phyloP scores from a whole-genome alignment of 768 basidiomycete species.

The Lepiota brunneoincarnata region DNA sequence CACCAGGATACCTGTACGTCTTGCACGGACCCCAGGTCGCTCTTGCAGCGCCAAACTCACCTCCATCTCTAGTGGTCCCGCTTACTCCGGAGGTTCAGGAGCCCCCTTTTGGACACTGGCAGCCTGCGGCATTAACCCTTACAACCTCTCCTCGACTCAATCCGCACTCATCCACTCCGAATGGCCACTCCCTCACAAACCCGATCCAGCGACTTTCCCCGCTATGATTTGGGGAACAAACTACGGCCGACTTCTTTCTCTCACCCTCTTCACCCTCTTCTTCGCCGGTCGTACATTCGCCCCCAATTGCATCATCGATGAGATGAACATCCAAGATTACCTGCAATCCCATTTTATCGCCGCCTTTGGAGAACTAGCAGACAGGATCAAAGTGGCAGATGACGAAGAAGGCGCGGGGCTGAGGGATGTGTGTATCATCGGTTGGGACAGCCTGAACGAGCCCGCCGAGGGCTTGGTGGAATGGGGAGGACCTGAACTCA shows the following conservation, averaged over 20 bases:
- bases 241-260: conserved; percentile 83
- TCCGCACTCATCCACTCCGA: conserved; percentile 87
- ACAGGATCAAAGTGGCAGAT: conserved; percentile 47
- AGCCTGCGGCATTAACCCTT: conserved; percentile 88
- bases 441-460: conserved; percentile 97
- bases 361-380: conserved; percentile 74
- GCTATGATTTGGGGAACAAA: conserved; percentile 98
- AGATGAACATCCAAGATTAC: conserved; percentile 88
- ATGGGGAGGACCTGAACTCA: conserved; percentile 61
- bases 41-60: conserved; percentile 1
- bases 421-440: conserved; percentile 85
- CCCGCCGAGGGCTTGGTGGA: conserved; percentile 80
- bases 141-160: conserved; percentile 81
- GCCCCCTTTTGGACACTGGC: conserved; percentile 92
- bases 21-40: background rate
- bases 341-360: conserved; percentile 74
- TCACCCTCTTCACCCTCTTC: conserved; percentile 93
- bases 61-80: conserved; percentile 77
- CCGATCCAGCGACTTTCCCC: conserved; percentile 75
- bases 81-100: conserved; percentile 90
- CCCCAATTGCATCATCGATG: conserved; percentile 88
- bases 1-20: conserved; percentile 92
- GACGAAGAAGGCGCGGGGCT: conserved; percentile 63
- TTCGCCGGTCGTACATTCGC: conserved; percentile 89
- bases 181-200: conserved; percentile 61